Evolutionary conservation across 768 basidiomycete species (phyloP), one percentile per base, ranked within the genome.

Genomic region (Lepiota brunneoincarnata): DNA sequence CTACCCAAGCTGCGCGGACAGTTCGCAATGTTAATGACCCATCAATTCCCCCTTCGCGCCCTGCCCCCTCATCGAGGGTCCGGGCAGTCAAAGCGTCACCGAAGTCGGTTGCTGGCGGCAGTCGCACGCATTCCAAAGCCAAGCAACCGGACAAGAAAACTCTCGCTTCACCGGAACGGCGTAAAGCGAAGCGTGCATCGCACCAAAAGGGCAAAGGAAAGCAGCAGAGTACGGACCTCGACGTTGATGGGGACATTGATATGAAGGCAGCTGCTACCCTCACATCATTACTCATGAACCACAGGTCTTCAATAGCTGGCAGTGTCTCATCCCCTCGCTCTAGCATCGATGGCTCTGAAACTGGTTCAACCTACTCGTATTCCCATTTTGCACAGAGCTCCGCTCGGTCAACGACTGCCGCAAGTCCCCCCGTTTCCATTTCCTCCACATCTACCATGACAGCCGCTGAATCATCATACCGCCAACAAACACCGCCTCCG

Each of bases 261-360:
- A 87, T 91, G 80, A 87, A 91, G 67, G 90, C 89, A 37, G 90
- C 89, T 6, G 87, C 86, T 23, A 88, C 90, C 7, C 73, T 92
- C 59, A 91, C 90, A 0, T 84, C 83, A 10, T 74, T 91, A 51
- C 74, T 86, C 53, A 74, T 87, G 54, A 80, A 86, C 55, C 79
- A 86, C 55, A 60, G 69, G 44, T 82, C 84, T 17, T 82, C 83
- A 9, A 80, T 83, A 12, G 72, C 76, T 21, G 77, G 75, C 24
- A 82, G 81, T 65, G 79, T 77, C 41, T 79, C 83, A 23, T 89
- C 87, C 4, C 87, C 89, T 46, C 79, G 87, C 53, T 87, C 86
- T 6, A 89, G 84, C 60, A 72, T 88, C 58, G 84, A 85, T 54
- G 84, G 79, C 38, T 88, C 86, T 42, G 87, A 89, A 59, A 68